Base-by-base conservation (phyloP, 2,329 filamentous ascomycete genomes). In the Tolypocladium ovalisporum region DNA sequence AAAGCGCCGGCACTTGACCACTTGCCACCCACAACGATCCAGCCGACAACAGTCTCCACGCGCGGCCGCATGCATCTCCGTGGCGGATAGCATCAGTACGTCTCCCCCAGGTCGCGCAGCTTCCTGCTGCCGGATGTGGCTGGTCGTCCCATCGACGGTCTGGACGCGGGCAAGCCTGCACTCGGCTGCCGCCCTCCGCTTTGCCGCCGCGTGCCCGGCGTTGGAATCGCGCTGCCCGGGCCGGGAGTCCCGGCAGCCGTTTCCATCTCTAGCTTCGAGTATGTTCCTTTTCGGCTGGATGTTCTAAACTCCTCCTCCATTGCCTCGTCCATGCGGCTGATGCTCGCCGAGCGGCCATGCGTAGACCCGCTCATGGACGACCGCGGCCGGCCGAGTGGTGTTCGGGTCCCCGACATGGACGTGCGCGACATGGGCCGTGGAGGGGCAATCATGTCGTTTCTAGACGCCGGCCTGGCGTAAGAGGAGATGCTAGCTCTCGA, bases 351-450 rank as follows among this genome's bases (percentile, higher is more conserved):
- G 62, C 83, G 79, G 4, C 79, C 76, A 62, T 85, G 81, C 13
- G 80, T 73, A 60, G 82, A 84, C 56, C 86, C 82, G 57, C 83
- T 83, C 62, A 92, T 76, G 17, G 88, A 90, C 54, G 86, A 90
- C 54, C 87, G 80, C 22, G 88, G 86, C 56, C 88, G 82, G 32
- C 82, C 83, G 56, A 89, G 72, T 1, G 88, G 85, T 15, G 87
- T 88, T 59, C 86, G 80, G 10, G 81, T 70, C 7, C 83, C 78
- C 4, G 75, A 74, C 19, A 84, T 69, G 61, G 86, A 89, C 40
- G 83, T 77, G 54, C 87, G 82, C 64, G 86, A 89, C 62, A 82
- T 78, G 10, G 87, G 85, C 35, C 86, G 80, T 27, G 83, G 75
- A 1, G 77, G 75, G 1, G 73, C 73, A 70, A 73, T 79, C 72